phyloP scores from a whole-genome alignment of 805 yeast genomes.

The Yarrowia osloensis region DNA sequence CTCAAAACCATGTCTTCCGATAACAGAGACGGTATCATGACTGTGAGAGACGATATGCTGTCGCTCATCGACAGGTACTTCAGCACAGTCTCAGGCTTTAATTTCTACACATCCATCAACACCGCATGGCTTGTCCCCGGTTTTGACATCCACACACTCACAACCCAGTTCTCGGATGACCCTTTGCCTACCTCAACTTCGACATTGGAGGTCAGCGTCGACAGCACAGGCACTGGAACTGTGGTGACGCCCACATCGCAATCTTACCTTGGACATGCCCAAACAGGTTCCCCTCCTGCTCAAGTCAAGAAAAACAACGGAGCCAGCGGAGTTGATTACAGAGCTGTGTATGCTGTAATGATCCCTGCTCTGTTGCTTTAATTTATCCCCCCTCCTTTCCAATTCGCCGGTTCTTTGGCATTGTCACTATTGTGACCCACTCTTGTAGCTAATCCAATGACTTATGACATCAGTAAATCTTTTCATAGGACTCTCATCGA shows the following conservation, averaged over 20 bases:
- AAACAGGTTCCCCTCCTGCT: neutral
- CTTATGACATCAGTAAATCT: too few relatives aligned
- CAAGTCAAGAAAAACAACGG: neutral
- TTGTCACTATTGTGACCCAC: too few relatives aligned
- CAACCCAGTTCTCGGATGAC: slow-evolving; percentile 7
- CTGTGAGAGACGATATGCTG: slow-evolving; percentile 10
- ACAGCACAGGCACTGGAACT: neutral
- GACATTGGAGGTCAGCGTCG: neutral
- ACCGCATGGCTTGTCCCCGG: slow-evolving; percentile 1
- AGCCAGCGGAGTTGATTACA: neutral
- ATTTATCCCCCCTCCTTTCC: neutral
- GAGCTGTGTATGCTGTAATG: slow-evolving; percentile 2
- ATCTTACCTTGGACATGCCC: neutral
- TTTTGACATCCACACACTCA: slow-evolving; percentile 10
- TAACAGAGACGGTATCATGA: slow-evolving; percentile 13
- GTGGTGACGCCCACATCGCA: neutral
- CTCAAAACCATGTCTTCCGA: neutral
- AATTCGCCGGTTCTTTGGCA: neutral
- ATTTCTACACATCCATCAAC: slow-evolving; percentile 6
- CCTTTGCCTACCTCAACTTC: slow-evolving; percentile 1
- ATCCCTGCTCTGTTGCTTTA: slow-evolving; percentile 8
- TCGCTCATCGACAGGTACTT: slow-evolving; percentile 13
- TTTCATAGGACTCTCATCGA: too few relatives aligned
- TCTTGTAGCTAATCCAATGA: neutral
- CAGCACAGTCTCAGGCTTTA: slow-evolving; percentile 5